Evolutionary conservation across 768 basidiomycete species (phyloP), one percentile per base, ranked within the genome.

Genomic region (Kwoniella sp.): DNA sequence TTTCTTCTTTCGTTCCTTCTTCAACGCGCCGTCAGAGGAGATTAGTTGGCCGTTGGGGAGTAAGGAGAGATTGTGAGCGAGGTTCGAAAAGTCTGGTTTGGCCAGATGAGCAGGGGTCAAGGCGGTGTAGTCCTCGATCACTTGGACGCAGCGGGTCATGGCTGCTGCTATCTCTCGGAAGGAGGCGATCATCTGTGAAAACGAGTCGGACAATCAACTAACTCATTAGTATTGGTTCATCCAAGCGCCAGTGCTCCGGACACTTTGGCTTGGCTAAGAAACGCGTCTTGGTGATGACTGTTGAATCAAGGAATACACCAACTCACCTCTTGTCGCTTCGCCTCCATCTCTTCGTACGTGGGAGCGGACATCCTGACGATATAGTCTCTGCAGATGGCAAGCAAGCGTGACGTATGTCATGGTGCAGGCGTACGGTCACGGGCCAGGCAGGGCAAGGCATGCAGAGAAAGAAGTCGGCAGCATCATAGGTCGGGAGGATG

Each of bases 1-100:
- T 69, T 82, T 82, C 78, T 86, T 88, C 75, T 83, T 83, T 51
- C 77, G 69, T 26, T 57, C 69, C 19, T 67, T 73, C 29, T 53
- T 46, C 15, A 37, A 12, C 0, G 58, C 19, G 0, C 12, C 19
- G 52, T 44, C 30, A 36, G 47, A 26, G 44, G 47, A 26, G 50
- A 50, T 22, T n/a, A 37, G 26, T 55, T 47, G 24, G 57, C 52
- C 44, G 51, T 51, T 33, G 36, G 64, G 24, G 13, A 53, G 4
- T 15, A 48, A 30, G 50, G 64, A 46, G 44, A 52, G 48, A 57
- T 49, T 59, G 27, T 29, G 58, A 53, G 59, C 58, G 55, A 65
- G 52, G 29, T 44, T 47, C 40, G 60, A 50, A 17, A 57, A 53
- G 24, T 58, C 67, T 44, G 60, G 29, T 53, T 58, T 63, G 1